Percentiles rank a stretch among this genome's conserved stretches.
Evolutionary conservation across 2,329 filamentous ascomycete genomes (phyloP).

Genomic region (Cordyceps militaris): DNA sequence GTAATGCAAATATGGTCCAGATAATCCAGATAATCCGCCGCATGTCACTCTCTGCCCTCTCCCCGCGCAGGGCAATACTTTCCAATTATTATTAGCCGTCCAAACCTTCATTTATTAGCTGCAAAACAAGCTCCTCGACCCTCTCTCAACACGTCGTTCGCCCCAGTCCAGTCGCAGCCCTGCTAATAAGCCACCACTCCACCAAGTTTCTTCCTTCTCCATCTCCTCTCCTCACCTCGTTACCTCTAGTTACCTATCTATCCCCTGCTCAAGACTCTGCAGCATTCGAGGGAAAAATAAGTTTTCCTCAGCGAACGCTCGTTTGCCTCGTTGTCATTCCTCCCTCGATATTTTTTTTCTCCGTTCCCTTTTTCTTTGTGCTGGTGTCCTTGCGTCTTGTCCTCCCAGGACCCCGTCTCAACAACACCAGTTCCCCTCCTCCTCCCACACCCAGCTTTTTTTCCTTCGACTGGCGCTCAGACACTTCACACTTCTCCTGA

Average conservation of each 20-base stretch:
- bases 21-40: background rate
- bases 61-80: background rate
- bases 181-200: too few relatives aligned
- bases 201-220: conserved; percentile 1
- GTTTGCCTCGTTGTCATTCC: background rate
- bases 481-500: conserved; percentile 11
- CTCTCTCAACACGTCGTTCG: background rate
- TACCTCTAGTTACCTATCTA: background rate
- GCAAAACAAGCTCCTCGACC: background rate
- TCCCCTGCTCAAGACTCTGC: background rate
- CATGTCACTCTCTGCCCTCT: conserved; percentile 1
- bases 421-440: background rate
- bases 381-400: background rate
- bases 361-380: background rate
- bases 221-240: background rate
- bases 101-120: background rate
- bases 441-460: background rate
- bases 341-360: background rate
- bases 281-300: background rate
- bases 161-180: background rate
- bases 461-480: conserved; percentile 3
- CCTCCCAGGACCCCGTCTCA: background rate
- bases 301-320: background rate
- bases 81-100: background rate
- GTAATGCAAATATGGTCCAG: background rate